Conservation (phyloP, 495 filamentous ascomycete species). For the Barbatosphaeria neglecta region DNA sequence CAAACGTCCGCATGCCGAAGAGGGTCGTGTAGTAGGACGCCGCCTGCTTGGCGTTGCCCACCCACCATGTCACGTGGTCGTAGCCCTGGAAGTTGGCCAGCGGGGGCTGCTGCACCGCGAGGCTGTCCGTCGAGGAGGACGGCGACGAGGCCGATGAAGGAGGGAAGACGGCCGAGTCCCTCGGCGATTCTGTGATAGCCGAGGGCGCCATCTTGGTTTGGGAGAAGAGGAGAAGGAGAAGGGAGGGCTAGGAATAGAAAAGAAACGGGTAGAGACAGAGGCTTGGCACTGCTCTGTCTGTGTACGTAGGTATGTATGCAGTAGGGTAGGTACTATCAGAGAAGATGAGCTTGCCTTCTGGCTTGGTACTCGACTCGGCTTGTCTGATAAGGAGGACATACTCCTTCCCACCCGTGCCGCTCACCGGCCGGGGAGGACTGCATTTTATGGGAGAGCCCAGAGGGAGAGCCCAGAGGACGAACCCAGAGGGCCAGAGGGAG, state of each 20-base stretch:
- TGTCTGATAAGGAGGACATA: too few relatives aligned
- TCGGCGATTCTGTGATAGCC: constrained; percentile 47
- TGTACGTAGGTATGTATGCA: too few relatives aligned
- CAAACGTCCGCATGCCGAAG: constrained; percentile 70
- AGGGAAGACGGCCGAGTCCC: constrained; percentile 24
- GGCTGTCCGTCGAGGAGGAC: constrained; percentile 24
- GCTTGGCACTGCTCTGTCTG: too few relatives aligned
- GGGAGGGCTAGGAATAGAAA: not conserved
- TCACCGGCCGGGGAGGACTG: too few relatives aligned
- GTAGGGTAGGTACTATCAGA: too few relatives aligned
- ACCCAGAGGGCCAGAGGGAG: too few relatives aligned
- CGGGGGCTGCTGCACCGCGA: constrained; percentile 29
- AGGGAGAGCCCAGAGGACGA: too few relatives aligned
- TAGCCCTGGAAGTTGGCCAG: constrained; percentile 63
- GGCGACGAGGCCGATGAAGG: constrained; percentile 28
- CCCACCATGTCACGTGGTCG: constrained; percentile 85
- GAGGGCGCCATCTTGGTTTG: constrained; percentile 56
- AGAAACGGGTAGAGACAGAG: not conserved
- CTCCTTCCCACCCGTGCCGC: too few relatives aligned
- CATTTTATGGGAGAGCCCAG: too few relatives aligned
- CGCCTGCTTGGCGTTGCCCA: constrained; percentile 91
- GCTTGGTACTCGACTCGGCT: too few relatives aligned
- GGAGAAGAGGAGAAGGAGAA: not conserved
- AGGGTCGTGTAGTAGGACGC: constrained; percentile 75
- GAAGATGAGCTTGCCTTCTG: too few relatives aligned